A percentile compares a stretch with the other conserved stretches of the same genome.
Conservation (phyloP, 768 basidiomycete genomes). For the Boletus subparvulus region DNA sequence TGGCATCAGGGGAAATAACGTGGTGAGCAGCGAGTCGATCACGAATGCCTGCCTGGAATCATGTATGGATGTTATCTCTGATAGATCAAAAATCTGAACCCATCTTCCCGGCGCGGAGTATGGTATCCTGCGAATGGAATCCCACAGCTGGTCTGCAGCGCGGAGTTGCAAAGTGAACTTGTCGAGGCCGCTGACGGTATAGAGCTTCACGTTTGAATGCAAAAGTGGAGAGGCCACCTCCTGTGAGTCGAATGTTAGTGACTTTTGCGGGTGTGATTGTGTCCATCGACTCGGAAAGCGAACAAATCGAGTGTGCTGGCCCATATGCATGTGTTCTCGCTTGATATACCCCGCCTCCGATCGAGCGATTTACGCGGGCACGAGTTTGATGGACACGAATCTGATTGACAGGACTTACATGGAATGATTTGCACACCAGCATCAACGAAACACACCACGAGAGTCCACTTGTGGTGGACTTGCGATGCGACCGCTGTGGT, state of each 20-base stretch:
- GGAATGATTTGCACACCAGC: conserved; percentile 41
- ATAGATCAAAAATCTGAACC: conserved; percentile 76
- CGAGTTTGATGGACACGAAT: background rate
- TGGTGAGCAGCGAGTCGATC: conserved; percentile 63
- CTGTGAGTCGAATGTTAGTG: conserved; percentile 38
- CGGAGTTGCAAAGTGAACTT: conserved; percentile 59
- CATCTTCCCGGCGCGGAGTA: conserved; percentile 88
- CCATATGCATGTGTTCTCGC: background rate
- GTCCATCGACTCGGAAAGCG: background rate
- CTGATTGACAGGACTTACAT: conserved; percentile 30
- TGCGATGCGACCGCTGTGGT: conserved; percentile 10
- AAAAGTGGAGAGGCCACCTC: conserved; percentile 65
- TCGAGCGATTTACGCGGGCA: background rate
- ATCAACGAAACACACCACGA: conserved; percentile 31
- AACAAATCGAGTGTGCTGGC: background rate
- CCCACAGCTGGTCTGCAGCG: conserved; percentile 76
- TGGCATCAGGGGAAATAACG: conserved; percentile 65
- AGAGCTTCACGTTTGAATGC: conserved; percentile 54
- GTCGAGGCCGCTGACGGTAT: conserved; percentile 45
- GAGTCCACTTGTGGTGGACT: background rate
- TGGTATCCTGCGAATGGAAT: conserved; percentile 82
- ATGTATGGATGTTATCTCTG: conserved; percentile 45
- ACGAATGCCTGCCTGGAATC: conserved; percentile 46
- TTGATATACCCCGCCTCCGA: background rate
- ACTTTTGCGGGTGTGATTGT: background rate